Evolutionary conservation across 2,329 filamentous ascomycete species (phyloP).

Genomic region (Talaromyces marneffei): DNA sequence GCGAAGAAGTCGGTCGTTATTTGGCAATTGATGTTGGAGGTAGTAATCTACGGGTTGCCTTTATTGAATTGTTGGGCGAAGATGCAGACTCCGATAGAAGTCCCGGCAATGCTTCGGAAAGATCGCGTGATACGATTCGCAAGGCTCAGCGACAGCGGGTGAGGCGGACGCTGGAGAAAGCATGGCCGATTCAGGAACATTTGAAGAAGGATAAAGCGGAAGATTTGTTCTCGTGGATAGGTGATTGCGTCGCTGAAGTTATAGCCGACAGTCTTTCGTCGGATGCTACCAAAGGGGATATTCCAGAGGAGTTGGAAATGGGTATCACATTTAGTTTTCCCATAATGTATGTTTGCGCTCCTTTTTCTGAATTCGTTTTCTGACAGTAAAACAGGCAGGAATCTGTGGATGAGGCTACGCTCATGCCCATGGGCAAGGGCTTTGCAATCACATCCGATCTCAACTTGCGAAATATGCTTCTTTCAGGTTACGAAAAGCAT

Average conservation of each 20-base stretch:
- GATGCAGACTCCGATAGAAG: constrained; percentile 32
- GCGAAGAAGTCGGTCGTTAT: constrained; percentile 50
- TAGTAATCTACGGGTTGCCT: constrained; percentile 52
- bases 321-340: constrained; percentile 48
- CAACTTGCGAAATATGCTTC: constrained; percentile 49
- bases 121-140: constrained; percentile 39
- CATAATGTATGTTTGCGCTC: constrained; percentile 38
- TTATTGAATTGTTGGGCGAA: constrained; percentile 49
- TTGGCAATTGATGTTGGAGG: constrained; percentile 54
- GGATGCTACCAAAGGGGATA: constrained; percentile 33
- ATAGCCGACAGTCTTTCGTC: constrained; percentile 50
- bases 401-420: constrained; percentile 48
- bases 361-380: background rate
- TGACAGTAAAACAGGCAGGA: constrained; percentile 41
- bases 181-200: constrained; percentile 52
- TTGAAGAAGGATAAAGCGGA: constrained; percentile 62
- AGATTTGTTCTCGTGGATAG: constrained; percentile 75
- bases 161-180: constrained; percentile 43
- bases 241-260: constrained; percentile 67
- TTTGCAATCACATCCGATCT: constrained; percentile 53
- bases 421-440: constrained; percentile 55
- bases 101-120: constrained; percentile 28
- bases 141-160: constrained; percentile 45
- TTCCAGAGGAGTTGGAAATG: constrained; percentile 44
- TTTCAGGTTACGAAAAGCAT: constrained; percentile 51